phyloP scores from a whole-genome alignment of 805 yeast genomes.

The Kodamaea lidongshanica region DNA sequence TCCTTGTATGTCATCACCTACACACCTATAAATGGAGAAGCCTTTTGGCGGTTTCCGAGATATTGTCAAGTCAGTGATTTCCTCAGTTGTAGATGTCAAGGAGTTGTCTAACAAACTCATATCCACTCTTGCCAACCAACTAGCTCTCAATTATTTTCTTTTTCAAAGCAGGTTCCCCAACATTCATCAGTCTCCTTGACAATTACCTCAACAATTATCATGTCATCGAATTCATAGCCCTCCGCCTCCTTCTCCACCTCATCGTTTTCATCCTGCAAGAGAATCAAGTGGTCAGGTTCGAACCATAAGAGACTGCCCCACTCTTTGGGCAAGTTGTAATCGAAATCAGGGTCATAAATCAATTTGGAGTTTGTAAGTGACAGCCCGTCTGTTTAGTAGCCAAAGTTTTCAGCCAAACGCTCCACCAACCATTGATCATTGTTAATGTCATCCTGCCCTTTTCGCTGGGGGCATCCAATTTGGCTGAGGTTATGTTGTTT shows the following conservation, averaged over 20 bases:
- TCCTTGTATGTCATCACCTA: no score
- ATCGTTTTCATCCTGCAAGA: constrained; percentile 79
- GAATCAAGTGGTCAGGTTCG: constrained; percentile 52
- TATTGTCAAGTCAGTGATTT: no score
- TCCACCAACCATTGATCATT: constrained; percentile 45
- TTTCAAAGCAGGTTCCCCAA: constrained; percentile 9
- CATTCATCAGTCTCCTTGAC: constrained; percentile 11
- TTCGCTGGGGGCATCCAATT: constrained; percentile 55
- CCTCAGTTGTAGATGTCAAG: no score
- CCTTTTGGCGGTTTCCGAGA: no score
- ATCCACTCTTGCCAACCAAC: no score
- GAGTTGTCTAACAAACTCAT: no score
- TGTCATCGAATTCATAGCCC: background rate
- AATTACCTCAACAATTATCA: constrained; percentile 9
- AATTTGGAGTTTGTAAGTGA: constrained; percentile 56
- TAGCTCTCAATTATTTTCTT: constrained; percentile 10
- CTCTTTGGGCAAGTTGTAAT: constrained; percentile 55
- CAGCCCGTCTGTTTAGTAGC: constrained; percentile 45
- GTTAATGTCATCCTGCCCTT: constrained; percentile 41
- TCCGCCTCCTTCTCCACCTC: constrained; percentile 9
- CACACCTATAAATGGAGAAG: no score
- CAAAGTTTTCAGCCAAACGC: constrained; percentile 42
- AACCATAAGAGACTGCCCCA: constrained; percentile 50
- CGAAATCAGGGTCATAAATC: constrained; percentile 82
- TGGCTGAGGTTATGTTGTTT: constrained; percentile 60